Conservation (phyloP, 257 asterid species). For the Solanum okadae region DNA sequence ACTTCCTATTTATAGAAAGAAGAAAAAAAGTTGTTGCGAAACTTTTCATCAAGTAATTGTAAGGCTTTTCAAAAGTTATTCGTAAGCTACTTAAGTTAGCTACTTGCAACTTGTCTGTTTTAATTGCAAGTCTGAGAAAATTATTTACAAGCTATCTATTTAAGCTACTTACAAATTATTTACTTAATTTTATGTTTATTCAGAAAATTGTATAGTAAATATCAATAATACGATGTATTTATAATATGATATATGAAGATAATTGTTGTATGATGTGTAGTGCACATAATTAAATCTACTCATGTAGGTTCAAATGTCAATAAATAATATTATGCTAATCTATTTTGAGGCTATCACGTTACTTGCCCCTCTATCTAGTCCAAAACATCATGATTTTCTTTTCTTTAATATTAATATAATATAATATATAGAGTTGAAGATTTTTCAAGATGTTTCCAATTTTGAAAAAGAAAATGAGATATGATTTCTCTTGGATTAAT, state of each 20-base stretch:
- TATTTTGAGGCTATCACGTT: not conserved
- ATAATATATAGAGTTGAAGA: not conserved
- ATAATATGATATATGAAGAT: too few relatives aligned
- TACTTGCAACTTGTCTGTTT: too few relatives aligned
- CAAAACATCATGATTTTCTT: not conserved
- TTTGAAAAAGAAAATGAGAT: not conserved
- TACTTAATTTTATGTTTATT: too few relatives aligned
- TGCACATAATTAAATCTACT: not conserved
- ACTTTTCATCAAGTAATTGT: too few relatives aligned
- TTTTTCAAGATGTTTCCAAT: not conserved
- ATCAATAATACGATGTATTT: too few relatives aligned
- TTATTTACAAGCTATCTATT: too few relatives aligned
- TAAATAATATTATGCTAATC: not conserved
- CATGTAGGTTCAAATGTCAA: not conserved
- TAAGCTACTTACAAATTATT: too few relatives aligned
- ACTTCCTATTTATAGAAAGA: too few relatives aligned
- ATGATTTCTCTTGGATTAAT: not conserved
- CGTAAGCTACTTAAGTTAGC: not conserved
- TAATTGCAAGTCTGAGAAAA: not conserved
- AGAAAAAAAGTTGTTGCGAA: too few relatives aligned
- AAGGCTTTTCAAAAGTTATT: not conserved
- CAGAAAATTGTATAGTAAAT: fast-evolving
- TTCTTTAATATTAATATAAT: too few relatives aligned
- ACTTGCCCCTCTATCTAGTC: not conserved
- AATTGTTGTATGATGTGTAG: not conserved